These are phyloP conservation scores for Aphanomyces cochlioides DNA, from an alignment of 352 stramenopile species.

Conservation along the genomic window DNA sequence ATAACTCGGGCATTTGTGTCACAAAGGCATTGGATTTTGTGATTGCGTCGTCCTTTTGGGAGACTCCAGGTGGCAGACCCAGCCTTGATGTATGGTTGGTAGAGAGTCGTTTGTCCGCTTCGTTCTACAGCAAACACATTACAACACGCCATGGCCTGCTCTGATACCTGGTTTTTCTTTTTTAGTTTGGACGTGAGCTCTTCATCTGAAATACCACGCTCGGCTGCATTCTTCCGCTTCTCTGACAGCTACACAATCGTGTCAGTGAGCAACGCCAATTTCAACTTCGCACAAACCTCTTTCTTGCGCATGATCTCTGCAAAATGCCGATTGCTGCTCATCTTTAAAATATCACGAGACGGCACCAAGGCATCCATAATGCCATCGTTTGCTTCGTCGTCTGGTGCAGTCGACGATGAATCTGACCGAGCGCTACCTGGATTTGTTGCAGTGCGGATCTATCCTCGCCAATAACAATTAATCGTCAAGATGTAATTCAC, in stretches of 20 bases:
- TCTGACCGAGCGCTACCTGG: conserved; percentile 58
- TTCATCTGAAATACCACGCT: conserved; percentile 80
- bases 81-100: conserved; percentile 53
- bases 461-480: no score
- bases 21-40: conserved; percentile 62
- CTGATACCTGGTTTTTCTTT: conserved; percentile 58
- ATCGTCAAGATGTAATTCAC: conserved; percentile 13
- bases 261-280: neutral
- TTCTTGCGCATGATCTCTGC: conserved; percentile 77
- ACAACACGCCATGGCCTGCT: neutral
- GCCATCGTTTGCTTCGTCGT: conserved; percentile 32
- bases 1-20: conserved; percentile 41
- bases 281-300: conserved; percentile 46
- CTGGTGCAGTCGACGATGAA: conserved; percentile 35
- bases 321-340: conserved; percentile 78
- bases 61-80: conserved; percentile 38
- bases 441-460: conserved; percentile 29
- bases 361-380: conserved; percentile 58
- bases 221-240: conserved; percentile 69
- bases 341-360: conserved; percentile 80
- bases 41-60: conserved; percentile 38
- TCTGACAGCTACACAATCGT: conserved; percentile 46
- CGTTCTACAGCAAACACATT: conserved; percentile 30
- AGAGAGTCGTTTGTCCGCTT: conserved; percentile 58
- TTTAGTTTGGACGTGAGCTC: conserved; percentile 74